Conservation (phyloP, 2,329 filamentous ascomycete genomes). For the Fusarium pilosicola region DNA sequence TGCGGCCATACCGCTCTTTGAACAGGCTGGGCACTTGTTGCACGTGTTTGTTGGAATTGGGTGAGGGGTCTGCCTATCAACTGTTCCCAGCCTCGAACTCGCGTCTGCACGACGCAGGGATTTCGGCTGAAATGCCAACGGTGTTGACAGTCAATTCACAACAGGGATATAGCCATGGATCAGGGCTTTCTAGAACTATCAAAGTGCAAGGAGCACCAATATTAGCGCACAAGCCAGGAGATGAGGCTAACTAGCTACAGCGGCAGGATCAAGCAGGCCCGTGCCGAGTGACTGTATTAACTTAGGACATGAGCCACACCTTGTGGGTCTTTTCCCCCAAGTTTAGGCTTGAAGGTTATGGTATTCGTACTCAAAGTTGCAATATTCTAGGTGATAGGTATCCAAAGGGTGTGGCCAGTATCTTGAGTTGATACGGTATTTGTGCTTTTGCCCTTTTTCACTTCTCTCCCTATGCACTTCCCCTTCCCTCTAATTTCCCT, state of each 20-base stretch:
- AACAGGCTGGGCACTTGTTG: not conserved
- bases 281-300: not conserved
- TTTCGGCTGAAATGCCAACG: not conserved
- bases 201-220: not conserved
- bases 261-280: not conserved
- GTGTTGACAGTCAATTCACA: rapidly evolving
- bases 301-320: too few species aligned
- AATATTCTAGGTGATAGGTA: not conserved
- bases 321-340: not conserved
- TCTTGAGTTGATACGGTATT: not conserved
- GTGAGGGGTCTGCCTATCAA: not conserved
- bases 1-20: not conserved
- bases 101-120: not conserved
- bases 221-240: not conserved
- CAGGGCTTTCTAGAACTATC: not conserved
- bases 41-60: not conserved
- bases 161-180: not conserved
- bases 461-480: too few species aligned
- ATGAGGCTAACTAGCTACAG: not conserved
- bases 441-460: too few species aligned
- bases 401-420: not conserved
- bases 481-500: too few species aligned
- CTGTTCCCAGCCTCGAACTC: not conserved
- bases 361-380: not conserved
- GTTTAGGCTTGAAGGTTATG: not conserved